Base-by-base conservation (phyloP, 345 rosid genomes). In the Sonneratia caseolaris region DNA sequence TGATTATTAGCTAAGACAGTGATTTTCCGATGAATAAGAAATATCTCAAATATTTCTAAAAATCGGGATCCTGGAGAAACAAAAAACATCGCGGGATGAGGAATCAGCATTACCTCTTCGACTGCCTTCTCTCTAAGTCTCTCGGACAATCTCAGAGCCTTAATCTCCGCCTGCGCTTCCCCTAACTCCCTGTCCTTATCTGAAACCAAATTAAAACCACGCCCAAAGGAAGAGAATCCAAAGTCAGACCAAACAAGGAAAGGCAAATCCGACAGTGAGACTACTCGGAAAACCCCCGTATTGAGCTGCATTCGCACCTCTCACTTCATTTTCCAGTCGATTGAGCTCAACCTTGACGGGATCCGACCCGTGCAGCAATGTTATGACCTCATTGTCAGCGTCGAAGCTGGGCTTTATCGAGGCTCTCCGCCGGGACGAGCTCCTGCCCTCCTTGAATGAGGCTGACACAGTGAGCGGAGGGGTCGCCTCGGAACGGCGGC, bases 331-430 rank as follows among this genome's bases (percentile, higher is more conserved):
- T 87, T 94, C 97, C 24, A 91, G 86, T 69, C 98, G 95, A 82
- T 92, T 94, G 65, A 94, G 86, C 89, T 94, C 98, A 66, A 94
- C 78, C 83, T 89, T 94, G 19, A 94, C 96, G 80, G 97, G 98
- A 94, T 94, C 96, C 82, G 98, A 94, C 70, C 98, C 97, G 79
- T 90, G 98, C 74, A 94, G 86, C 79, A 89, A 61, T 21, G 88
- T 87, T 7, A 90, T 88, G 83, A 94, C 79, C 81, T 94, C 98
- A 70, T 90, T 94, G 70, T 91, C 98, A 8, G 97, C 95, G 75
- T 94, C 98, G 66, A 91, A 87, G 88, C 92, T 91, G 38, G 86
- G 91, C 76, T 88, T 86, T 70, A 88, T 84, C 49, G 89, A 74
- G 53, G 81, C 47, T 83, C 95, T 79, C 80, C 97, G 83, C 68